phyloP scores from a whole-genome alignment of 495 filamentous ascomycete species.

The Lasiosphaeria ovina region DNA sequence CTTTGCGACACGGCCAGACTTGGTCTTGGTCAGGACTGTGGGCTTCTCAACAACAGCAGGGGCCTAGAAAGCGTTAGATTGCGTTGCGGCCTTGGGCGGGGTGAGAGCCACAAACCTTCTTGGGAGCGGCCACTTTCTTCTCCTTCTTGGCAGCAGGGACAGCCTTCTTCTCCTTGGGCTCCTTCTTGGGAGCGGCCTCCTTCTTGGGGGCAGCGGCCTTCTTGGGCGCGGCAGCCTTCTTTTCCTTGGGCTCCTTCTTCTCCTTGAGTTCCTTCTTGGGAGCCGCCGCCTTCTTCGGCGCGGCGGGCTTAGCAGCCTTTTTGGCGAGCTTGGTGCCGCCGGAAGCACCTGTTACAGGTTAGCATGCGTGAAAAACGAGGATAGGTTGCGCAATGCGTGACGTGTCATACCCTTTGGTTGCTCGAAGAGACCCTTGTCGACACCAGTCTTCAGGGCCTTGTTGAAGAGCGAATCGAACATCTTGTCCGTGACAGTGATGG shows the following conservation, averaged over 20 bases:
- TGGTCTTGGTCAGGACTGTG: constrained; percentile 77
- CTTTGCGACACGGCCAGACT: constrained; percentile 89
- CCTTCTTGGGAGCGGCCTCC: constrained; percentile 27
- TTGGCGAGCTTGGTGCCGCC: constrained; percentile 96
- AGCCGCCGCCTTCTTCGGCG: constrained; percentile 43
- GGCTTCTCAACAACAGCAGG: constrained; percentile 67
- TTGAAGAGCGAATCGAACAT: constrained; percentile 93
- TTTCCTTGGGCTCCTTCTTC: constrained; percentile 37
- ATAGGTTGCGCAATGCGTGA: background rate
- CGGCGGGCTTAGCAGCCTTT: constrained; percentile 56
- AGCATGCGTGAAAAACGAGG: constrained; percentile 8
- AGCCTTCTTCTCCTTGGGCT: constrained; percentile 49
- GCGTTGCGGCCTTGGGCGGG: background rate
- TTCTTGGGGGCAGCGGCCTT: constrained; percentile 31
- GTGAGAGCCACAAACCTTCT: constrained; percentile 35
- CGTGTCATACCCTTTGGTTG: constrained; percentile 85
- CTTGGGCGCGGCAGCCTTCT: constrained; percentile 43
- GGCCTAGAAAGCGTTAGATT: constrained; percentile 31
- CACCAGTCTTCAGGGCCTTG: constrained; percentile 83
- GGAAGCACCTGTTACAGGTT: constrained; percentile 64
- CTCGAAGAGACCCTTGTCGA: constrained; percentile 83
- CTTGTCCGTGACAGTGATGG: constrained; percentile 64
- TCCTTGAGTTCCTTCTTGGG: constrained; percentile 40
- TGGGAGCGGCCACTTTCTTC: constrained; percentile 50
- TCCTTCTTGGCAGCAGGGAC: constrained; percentile 48